Conservation (phyloP, 1,284 basidiomycete species). For the Pholiota adiposa region DNA sequence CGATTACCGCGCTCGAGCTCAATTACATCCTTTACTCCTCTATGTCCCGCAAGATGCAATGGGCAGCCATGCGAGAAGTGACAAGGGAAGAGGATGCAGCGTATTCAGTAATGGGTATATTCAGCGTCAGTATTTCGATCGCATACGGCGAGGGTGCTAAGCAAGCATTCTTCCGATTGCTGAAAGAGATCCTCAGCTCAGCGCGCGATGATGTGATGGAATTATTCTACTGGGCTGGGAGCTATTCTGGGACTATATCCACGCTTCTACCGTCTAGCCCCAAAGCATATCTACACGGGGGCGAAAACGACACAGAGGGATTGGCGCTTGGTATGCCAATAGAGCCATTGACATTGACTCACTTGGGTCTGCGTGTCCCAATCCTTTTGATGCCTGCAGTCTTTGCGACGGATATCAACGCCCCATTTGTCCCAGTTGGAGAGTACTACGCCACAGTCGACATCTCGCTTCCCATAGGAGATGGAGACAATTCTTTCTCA, state of each 20-base stretch:
- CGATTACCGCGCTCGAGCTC: not conserved
- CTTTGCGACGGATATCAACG: too few relatives aligned
- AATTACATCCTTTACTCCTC: not conserved
- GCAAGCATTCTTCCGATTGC: not conserved
- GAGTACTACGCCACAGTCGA: not conserved
- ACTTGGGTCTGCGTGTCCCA: not conserved
- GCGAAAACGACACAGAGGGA: not conserved
- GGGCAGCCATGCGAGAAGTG: not conserved
- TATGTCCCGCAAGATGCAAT: slow-evolving; percentile 7
- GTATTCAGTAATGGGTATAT: slow-evolving; percentile 7
- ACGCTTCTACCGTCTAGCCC: not conserved
- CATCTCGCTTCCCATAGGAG: not conserved
- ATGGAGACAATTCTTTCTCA: not conserved
- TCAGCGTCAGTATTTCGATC: slow-evolving; percentile 5
- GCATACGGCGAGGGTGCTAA: slow-evolving; percentile 3
- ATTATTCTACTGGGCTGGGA: slow-evolving; percentile 1
- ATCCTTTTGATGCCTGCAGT: not conserved
- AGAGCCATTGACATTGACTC: not conserved
- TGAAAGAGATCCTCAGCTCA: slow-evolving; percentile 1
- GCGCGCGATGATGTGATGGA: not conserved
- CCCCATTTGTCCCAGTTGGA: not conserved
- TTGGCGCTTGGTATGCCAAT: not conserved
- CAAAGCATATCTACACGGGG: not conserved
- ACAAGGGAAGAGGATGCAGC: slow-evolving; percentile 3
- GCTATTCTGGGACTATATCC: not conserved